Evolutionary conservation across 345 rosid species (phyloP), one percentile per base, ranked within the genome.

Genomic region (Populus davidiana): DNA sequence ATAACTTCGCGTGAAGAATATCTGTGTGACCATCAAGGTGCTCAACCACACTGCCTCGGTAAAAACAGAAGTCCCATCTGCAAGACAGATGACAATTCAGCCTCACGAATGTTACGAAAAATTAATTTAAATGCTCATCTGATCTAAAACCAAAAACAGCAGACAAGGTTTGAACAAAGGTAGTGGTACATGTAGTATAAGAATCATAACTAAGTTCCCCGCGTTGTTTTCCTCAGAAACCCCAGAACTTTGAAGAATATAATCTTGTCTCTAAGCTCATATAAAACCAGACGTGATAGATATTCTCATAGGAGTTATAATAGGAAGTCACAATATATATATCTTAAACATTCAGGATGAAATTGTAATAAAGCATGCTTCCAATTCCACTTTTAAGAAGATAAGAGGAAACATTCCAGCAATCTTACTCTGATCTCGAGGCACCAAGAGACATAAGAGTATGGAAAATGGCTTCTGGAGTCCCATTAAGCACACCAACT

Each of bases 51-150:
- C 82, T 87, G 25, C 97, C 95, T 12, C 81, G 80, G 79, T 83
- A 87, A 81, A 88, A 88, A 81, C 93, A 92, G 83, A 86, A 93
- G 87, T 96, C 99, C 97, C 98, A 96, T 86, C 98, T 96, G 83
- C 87, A 82, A 83, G 47, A 78, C 21, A 62, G 35, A 70, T 36
- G 67, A 4, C 44, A 67, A 76, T 56, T 82, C 41, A 72, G 44
- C 68, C 23, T 38, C 62, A 11, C 39, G 20, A 27, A 54, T 43
- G 10, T 5, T 14, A 64, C 12, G 8, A 20, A 9, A 52, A 54
- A 54, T 54, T 54, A 54, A 8, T 20, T 54, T 54, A 54, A 54
- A 54, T 54, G n/a, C 21, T 54, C 25, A 20, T 54, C 61, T 2
- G 25, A 21, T 54, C 61, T 21, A 21, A 54, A 54, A 54, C 10